Conservation (phyloP, 2,329 filamentous ascomycete species). For the Colletotrichum abscissum region DNA sequence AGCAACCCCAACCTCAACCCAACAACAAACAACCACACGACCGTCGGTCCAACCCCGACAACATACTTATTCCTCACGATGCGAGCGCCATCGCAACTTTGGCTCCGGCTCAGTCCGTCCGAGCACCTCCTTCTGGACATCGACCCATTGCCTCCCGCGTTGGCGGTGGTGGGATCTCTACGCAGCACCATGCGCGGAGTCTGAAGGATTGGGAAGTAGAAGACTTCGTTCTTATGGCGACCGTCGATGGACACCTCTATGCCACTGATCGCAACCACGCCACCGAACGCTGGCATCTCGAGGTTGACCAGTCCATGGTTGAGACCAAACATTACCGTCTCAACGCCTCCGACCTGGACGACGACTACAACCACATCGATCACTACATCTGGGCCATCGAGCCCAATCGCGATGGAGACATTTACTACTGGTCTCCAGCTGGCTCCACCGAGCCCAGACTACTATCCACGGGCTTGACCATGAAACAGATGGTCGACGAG, state of each 20-base stretch:
- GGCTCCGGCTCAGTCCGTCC: conserved; percentile 95
- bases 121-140: conserved; percentile 86
- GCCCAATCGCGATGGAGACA: conserved; percentile 84
- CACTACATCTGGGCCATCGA: conserved; percentile 97
- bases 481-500: conserved; percentile 90
- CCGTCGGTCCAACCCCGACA: conserved; percentile 39
- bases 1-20: conserved; percentile 46
- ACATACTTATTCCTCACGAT: conserved; percentile 66
- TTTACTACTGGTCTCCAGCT: conserved; percentile 84
- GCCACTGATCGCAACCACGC: conserved; percentile 91
- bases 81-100: conserved; percentile 97
- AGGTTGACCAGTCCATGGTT: conserved; percentile 87
- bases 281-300: conserved; percentile 84
- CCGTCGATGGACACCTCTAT: conserved; percentile 96
- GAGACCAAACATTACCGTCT: conserved; percentile 85
- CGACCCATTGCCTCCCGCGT: conserved; percentile 64
- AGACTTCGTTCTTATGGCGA: conserved; percentile 99
- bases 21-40: conserved; percentile 44
- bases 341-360: conserved; percentile 71
- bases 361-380: conserved; percentile 75
- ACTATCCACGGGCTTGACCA: conserved; percentile 75
- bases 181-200: conserved; percentile 94
- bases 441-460: conserved; percentile 68
- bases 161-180: conserved; percentile 73
- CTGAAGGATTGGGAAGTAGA: conserved; percentile 99